Evolutionary conservation across 2,329 filamentous ascomycete genomes (phyloP).

Genomic region (Juglanconis juglandina): DNA sequence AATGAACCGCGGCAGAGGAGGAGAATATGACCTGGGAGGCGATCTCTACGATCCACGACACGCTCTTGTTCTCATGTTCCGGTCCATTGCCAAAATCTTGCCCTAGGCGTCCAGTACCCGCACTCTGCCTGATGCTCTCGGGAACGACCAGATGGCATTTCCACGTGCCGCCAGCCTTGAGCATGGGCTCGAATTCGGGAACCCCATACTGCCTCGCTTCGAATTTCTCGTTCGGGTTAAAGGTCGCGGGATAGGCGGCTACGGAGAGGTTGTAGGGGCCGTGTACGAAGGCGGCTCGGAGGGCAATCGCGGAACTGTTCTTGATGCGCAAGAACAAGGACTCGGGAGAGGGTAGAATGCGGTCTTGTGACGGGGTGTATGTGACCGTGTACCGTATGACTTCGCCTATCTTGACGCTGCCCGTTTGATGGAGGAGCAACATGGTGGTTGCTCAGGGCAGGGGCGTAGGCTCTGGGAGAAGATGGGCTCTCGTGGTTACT

Average conservation of each 20-base stretch:
- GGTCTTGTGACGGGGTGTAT: conserved; percentile 84
- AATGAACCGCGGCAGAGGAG: conserved; percentile 78
- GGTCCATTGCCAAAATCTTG: conserved; percentile 41
- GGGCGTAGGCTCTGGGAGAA: not conserved
- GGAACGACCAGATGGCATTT: conserved; percentile 76
- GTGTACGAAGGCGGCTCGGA: conserved; percentile 93
- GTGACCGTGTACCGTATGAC: conserved; percentile 88
- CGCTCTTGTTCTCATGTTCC: conserved; percentile 51
- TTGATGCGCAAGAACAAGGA: conserved; percentile 82
- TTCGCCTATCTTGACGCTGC: conserved; percentile 90
- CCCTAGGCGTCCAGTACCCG: conserved; percentile 44
- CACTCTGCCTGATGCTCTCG: conserved; percentile 67
- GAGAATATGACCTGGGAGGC: conserved; percentile 94
- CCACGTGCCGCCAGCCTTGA: conserved; percentile 91
- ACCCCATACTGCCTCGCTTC: conserved; percentile 68
- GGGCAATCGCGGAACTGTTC: conserved; percentile 84
- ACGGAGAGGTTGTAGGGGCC: conserved; percentile 90
- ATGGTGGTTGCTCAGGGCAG: conserved; percentile 46
- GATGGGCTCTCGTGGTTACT: not conserved
- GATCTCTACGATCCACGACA: conserved; percentile 88
- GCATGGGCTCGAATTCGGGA: conserved; percentile 91
- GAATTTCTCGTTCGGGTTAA: conserved; percentile 78
- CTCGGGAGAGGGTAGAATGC: conserved; percentile 81
- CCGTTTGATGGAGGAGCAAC: conserved; percentile 87
- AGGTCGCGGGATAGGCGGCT: conserved; percentile 77